A percentile compares a stretch with the other conserved stretches of the same genome.
These are phyloP conservation scores for Prunella vulgaris DNA, from an alignment of 257 asterid genomes.

Conservation along the genomic window DNA sequence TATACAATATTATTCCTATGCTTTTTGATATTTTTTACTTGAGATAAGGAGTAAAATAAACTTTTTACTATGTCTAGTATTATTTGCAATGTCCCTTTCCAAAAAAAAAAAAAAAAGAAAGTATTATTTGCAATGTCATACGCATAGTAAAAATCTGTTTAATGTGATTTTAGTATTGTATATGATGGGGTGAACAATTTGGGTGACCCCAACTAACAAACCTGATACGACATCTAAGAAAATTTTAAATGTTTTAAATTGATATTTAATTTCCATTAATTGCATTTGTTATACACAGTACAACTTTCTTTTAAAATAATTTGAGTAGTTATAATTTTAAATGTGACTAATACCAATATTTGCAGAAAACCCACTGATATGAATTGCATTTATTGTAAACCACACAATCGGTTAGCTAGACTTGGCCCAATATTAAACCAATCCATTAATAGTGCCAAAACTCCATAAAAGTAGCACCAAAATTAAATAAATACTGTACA, in stretches of 20 bases:
- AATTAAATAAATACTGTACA: not conserved
- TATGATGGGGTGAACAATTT: not conserved
- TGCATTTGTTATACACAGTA: not conserved
- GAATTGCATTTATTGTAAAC: conserved; percentile 21
- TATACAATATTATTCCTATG: too few species aligned
- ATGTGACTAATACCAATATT: conserved; percentile 3
- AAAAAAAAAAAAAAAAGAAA: too few species aligned
- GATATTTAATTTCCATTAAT: conserved; percentile 8
- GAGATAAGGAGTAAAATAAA: too few species aligned
- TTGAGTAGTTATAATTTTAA: not conserved
- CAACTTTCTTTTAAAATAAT: not conserved
- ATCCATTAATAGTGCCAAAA: not conserved
- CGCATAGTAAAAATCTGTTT: not conserved
- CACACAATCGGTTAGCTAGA: conserved; percentile 10
- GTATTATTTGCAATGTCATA: not conserved
- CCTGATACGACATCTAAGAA: not conserved
- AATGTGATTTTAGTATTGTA: too few species aligned
- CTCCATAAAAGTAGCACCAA: not conserved
- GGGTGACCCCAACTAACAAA: not conserved
- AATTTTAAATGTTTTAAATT: not conserved
- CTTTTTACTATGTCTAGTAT: too few species aligned
- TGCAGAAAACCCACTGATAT: conserved; percentile 12
- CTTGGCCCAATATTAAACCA: not conserved
- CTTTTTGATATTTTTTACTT: too few species aligned
- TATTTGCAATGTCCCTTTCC: too few species aligned